Conservation (phyloP, 2,329 filamentous ascomycete species). For the Xylaria sp. region DNA sequence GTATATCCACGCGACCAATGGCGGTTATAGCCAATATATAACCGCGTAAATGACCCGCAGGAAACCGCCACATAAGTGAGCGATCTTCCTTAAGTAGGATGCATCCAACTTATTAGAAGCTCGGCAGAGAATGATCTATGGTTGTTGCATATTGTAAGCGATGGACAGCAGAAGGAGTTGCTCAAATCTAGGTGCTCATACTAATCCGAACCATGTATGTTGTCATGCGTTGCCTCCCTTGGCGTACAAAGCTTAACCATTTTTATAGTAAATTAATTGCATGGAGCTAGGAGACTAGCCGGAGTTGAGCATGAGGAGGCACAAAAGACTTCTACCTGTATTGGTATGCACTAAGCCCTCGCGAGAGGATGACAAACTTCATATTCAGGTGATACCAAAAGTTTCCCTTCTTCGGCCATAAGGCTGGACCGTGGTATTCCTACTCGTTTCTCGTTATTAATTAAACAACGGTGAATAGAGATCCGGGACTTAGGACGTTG, state of each 20-base stretch:
- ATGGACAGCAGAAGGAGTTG: neutral
- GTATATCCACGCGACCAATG: constrained; percentile 44
- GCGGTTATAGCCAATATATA: constrained; percentile 40
- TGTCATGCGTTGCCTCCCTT: neutral
- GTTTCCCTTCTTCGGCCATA: neutral
- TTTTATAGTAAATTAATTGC: neutral
- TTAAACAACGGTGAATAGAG: neutral
- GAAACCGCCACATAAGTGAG: constrained; percentile 25
- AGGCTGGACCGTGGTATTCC: neutral
- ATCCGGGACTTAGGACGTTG: neutral
- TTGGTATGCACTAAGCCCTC: neutral
- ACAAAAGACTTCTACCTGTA: neutral
- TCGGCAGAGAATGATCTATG: constrained; percentile 23
- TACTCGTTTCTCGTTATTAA: neutral
- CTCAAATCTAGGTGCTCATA: neutral
- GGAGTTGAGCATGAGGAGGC: neutral
- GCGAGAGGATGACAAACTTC: neutral
- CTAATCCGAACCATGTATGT: neutral
- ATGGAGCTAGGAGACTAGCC: neutral
- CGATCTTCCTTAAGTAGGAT: constrained; percentile 22
- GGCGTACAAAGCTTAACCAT: neutral
- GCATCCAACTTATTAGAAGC: constrained; percentile 7
- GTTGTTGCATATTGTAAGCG: constrained; percentile 7
- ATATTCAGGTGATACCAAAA: neutral
- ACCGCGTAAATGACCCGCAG: constrained; percentile 37